Evolutionary conservation across 2,329 filamentous ascomycete genomes (phyloP), one percentile per base, ranked within the genome.

Genomic region (Hymenoscyphus repandus): DNA sequence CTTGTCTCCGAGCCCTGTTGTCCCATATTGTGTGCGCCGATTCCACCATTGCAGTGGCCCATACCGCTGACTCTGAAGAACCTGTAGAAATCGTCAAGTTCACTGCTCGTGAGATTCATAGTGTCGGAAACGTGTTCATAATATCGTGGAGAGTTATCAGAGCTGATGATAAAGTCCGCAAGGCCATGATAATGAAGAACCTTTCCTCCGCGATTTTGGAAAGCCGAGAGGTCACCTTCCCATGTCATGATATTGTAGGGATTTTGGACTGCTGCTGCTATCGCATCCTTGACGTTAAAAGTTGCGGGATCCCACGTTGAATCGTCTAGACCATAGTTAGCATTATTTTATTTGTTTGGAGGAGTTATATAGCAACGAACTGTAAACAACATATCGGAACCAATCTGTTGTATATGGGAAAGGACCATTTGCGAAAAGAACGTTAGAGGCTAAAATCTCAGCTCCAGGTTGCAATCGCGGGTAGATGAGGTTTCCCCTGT

Each of bases 51-150:
- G 58, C 77, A 80, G 61, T 80, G 78, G 2, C 63, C 67, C 67
- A 75, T 74, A 13, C 76, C 77, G 50, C 61, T 74, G 62, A 73
- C 73, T 33, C 69, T 68, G 66, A 80, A 79, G 61, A 70, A 72
- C 45, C 75, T 70, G 59, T 76, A 73, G 52, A 74, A 75, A 1
- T 63, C 59, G 52, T 76, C 72, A 9, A 75, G 59, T 37, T 69
- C 52, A 0, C 48, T 44, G 1, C 63, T 49, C 1, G 58, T 54
- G 0, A 67, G 57, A 4, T 59, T 53, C 72, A 77, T 74, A 0
- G 70, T 74, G 18, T 32, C 15, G 6, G 53, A 52, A 13, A 55
- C 53, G 27, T 55, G 50, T n/a, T 50, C 38, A 62, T 77, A 78
- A 68, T 77, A 78, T 7, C 71, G 63, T 10, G 70, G 68, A 10